phyloP scores from a whole-genome alignment of 441 rosid genomes.

The Jatropha podagrica region DNA sequence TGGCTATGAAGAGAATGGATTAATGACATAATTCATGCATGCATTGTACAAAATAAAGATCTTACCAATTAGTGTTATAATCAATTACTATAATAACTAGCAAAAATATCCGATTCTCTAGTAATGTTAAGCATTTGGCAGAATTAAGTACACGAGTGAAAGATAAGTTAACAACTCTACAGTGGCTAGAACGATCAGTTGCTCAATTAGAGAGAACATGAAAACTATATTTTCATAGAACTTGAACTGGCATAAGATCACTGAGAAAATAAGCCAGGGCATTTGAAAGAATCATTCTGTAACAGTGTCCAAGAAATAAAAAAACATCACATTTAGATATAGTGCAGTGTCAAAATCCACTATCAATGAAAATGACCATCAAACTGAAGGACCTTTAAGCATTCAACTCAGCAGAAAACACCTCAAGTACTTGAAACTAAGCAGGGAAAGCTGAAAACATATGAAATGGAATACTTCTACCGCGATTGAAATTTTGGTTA shows the following conservation, averaged over 20 bases:
- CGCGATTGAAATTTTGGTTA: background rate
- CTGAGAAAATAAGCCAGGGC: too few species aligned
- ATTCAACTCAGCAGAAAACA: background rate
- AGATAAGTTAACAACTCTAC: background rate
- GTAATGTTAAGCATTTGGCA: background rate
- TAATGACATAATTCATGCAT: background rate
- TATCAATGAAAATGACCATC: too few species aligned
- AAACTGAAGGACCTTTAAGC: too few species aligned
- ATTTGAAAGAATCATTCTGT: too few species aligned
- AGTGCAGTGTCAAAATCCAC: too few species aligned
- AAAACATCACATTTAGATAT: too few species aligned
- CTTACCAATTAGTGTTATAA: background rate
- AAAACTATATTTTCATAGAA: too few species aligned
- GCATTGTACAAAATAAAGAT: background rate
- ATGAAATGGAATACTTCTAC: background rate
- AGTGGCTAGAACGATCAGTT: background rate
- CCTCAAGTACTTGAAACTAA: background rate
- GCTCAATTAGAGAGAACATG: too few species aligned
- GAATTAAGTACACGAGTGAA: background rate
- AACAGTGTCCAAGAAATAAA: too few species aligned
- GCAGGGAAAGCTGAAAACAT: background rate
- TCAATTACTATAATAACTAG: background rate
- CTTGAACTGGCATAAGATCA: too few species aligned
- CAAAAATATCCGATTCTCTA: background rate
- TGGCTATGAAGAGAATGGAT: conserved; percentile 1